phyloP scores from a whole-genome alignment of 179 eudicot species.

The Amaranthus tricolor region DNA sequence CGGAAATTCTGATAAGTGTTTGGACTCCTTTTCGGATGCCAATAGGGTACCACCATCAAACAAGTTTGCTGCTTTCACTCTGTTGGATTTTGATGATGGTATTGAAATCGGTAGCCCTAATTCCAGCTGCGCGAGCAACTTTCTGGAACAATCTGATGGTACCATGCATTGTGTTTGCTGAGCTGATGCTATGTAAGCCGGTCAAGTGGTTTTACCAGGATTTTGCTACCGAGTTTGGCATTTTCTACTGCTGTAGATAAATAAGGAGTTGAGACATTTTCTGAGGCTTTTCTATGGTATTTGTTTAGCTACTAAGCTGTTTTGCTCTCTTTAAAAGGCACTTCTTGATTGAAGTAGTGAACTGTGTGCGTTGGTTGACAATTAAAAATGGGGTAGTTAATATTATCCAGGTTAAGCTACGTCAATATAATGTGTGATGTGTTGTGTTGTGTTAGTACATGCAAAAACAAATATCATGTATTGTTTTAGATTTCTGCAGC shows the following conservation, averaged over 20 bases:
- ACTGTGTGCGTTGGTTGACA: constrained; percentile 4
- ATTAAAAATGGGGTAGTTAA: neutral
- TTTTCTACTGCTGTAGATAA: constrained; percentile 22
- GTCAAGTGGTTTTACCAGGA: neutral
- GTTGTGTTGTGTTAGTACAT: neutral
- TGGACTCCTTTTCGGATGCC: constrained; percentile 27
- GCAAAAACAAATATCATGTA: no score
- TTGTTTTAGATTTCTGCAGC: neutral
- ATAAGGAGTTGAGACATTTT: constrained; percentile 21
- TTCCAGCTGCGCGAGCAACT: constrained; percentile 57
- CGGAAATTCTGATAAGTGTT: constrained; percentile 32
- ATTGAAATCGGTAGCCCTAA: constrained; percentile 43
- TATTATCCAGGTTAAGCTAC: neutral
- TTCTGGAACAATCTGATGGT: constrained; percentile 44
- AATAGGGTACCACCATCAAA: constrained; percentile 22
- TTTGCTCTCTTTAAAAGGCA: neutral
- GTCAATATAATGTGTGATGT: neutral
- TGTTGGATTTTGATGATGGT: constrained; percentile 31
- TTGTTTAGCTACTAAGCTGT: neutral
- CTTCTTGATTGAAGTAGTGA: neutral
- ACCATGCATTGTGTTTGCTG: constrained; percentile 50
- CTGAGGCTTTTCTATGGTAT: neutral
- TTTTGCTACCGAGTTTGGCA: constrained; percentile 5
- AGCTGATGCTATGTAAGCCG: constrained; percentile 43
- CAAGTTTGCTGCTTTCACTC: constrained; percentile 20